These are phyloP conservation scores for Entelexis sorbosivorans DNA, from an alignment of 1,139 yeast genomes.

Conservation along the genomic window DNA sequence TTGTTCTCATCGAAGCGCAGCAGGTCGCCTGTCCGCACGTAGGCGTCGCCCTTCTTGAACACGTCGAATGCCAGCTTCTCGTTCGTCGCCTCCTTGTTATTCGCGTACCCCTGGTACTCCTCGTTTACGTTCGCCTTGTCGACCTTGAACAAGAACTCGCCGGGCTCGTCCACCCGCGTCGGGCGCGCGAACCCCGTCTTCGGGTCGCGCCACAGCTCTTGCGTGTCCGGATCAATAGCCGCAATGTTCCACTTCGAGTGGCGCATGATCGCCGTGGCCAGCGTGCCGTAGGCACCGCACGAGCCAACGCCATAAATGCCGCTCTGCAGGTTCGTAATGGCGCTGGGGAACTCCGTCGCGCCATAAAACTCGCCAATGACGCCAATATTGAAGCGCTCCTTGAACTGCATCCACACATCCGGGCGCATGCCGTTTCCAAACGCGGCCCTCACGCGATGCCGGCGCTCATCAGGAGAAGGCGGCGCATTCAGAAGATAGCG, in stretches of 20 bases:
- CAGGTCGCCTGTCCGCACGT: slow-evolving; percentile 83
- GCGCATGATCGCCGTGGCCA: slow-evolving; percentile 35
- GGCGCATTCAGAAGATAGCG: slow-evolving; percentile 69
- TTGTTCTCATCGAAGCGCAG: slow-evolving; percentile 59
- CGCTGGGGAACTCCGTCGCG: slow-evolving; percentile 87
- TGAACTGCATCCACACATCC: slow-evolving; percentile 83
- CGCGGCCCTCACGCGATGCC: slow-evolving; percentile 59
- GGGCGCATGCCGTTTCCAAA: slow-evolving; percentile 87
- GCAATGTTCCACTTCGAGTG: slow-evolving; percentile 35
- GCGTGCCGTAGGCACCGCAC: slow-evolving; percentile 67
- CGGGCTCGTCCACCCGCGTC: slow-evolving; percentile 56
- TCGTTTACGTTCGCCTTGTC: slow-evolving; percentile 39
- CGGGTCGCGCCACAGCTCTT: slow-evolving; percentile 58
- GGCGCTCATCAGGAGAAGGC: slow-evolving; percentile 53
- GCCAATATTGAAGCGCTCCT: slow-evolving; percentile 59
- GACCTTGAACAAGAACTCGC: slow-evolving; percentile 74
- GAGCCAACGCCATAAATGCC: slow-evolving; percentile 85
- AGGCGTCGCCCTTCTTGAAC: slow-evolving; percentile 79
- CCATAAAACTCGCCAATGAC: slow-evolving; percentile 89
- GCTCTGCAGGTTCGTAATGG: slow-evolving; percentile 68
- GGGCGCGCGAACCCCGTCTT: slow-evolving; percentile 51
- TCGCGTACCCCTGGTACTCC: slow-evolving; percentile 86
- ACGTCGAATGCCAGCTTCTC: slow-evolving; percentile 66
- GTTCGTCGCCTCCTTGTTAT: slow-evolving; percentile 66
- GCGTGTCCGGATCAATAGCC: slow-evolving; percentile 70